Conservation (phyloP, 305 asterid species). For the Fraxinus angustifolia region DNA sequence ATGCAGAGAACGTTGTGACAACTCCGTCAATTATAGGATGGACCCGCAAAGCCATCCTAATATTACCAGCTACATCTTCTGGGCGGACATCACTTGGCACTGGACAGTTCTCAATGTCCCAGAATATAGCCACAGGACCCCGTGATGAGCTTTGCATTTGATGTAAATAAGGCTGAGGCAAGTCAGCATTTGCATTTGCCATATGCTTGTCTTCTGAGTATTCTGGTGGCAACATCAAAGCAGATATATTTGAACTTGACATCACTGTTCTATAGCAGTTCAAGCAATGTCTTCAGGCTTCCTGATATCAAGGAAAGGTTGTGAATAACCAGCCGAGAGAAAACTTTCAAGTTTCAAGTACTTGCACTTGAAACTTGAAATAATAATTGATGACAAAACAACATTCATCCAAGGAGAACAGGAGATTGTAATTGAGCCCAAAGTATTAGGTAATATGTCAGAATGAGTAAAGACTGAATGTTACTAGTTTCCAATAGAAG, state of each 20-base stretch:
- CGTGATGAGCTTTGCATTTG: conserved; percentile 28
- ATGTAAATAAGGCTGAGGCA: conserved; percentile 25
- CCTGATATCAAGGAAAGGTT: conserved; percentile 26
- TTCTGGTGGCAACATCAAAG: conserved; percentile 33
- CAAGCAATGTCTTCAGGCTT: conserved; percentile 13
- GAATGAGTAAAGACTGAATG: not conserved
- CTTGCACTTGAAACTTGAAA: conserved; percentile 1
- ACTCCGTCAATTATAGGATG: conserved; percentile 75
- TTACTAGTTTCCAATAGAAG: not conserved
- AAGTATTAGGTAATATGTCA: not conserved
- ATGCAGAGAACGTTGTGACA: conserved; percentile 77
- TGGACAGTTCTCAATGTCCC: conserved; percentile 98
- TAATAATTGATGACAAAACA: not conserved
- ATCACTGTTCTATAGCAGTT: conserved; percentile 23
- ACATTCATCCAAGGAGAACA: not conserved
- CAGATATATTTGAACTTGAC: conserved; percentile 40
- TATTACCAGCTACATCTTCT: conserved; percentile 89
- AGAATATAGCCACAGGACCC: conserved; percentile 74
- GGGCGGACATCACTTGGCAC: conserved; percentile 84
- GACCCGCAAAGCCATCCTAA: conserved; percentile 71
- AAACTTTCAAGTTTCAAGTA: conserved; percentile 13
- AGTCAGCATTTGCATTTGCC: conserved; percentile 30
- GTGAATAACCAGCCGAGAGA: conserved; percentile 4
- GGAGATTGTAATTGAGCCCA: not conserved
- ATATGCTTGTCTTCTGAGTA: conserved; percentile 29